Evolutionary conservation across 2,329 filamentous ascomycete species (phyloP).

Genomic region (Lecanoromycetidae sp.): DNA sequence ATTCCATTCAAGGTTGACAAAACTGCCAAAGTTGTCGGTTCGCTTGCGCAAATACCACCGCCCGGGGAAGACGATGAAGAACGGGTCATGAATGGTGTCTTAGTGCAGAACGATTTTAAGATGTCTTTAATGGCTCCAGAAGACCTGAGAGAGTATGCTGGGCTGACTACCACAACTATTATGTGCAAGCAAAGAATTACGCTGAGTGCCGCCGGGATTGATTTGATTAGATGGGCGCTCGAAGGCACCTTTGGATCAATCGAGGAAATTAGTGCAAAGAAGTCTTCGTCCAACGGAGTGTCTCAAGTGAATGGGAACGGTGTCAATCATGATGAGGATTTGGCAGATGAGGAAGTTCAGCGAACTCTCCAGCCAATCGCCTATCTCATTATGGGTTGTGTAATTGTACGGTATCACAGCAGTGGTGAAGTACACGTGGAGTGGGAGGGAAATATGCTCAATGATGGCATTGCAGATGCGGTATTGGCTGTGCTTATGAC

Average conservation of each 20-base stretch:
- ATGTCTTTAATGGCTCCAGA: conserved; percentile 94
- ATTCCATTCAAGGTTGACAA: conserved; percentile 96
- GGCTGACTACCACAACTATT: conserved; percentile 90
- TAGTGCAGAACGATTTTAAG: conserved; percentile 97
- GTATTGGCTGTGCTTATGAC: conserved; percentile 86
- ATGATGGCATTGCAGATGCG: conserved; percentile 95
- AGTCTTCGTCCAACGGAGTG: conserved; percentile 20
- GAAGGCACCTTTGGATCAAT: conserved; percentile 89
- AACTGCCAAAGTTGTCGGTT: conserved; percentile 88
- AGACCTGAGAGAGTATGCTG: conserved; percentile 88
- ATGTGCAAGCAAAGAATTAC: conserved; percentile 83
- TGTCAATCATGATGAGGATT: conserved; percentile 28
- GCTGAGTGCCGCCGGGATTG: conserved; percentile 75
- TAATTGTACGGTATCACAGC: conserved; percentile 64
- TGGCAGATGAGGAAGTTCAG: conserved; percentile 34
- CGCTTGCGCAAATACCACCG: conserved; percentile 69
- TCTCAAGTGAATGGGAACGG: conserved; percentile 31
- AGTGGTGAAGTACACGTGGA: conserved; percentile 78
- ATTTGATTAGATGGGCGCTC: conserved; percentile 85
- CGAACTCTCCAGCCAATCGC: conserved; percentile 22
- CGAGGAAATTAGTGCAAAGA: conserved; percentile 38
- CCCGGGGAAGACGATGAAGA: conserved; percentile 42
- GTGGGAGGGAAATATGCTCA: conserved; percentile 97
- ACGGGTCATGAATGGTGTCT: conserved; percentile 69
- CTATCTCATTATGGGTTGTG: conserved; percentile 76